These are phyloP conservation scores for Petasospora fabianii DNA, from an alignment of 1,139 yeast species.

Conservation along the genomic window DNA sequence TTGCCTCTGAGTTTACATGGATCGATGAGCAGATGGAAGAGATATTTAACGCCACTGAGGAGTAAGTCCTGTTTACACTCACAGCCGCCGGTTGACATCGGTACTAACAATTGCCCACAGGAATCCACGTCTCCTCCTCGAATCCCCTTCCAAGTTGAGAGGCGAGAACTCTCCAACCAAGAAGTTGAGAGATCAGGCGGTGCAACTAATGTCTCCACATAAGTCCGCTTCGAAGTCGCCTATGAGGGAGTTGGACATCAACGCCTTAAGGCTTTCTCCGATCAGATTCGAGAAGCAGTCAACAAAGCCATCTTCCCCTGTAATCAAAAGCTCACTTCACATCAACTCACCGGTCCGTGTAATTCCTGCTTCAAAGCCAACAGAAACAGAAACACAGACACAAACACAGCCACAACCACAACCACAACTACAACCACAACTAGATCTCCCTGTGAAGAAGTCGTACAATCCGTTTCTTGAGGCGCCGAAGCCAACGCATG, in stretches of 20 bases:
- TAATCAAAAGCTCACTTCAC: background rate
- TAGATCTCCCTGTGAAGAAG: too few species aligned
- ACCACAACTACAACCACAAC: background rate
- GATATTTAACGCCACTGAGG: slow-evolving; percentile 23
- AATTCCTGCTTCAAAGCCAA: too few species aligned
- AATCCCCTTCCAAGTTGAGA: slow-evolving; percentile 32
- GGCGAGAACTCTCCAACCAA: slow-evolving; percentile 33
- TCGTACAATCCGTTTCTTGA: slow-evolving; percentile 10
- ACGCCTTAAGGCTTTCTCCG: slow-evolving; percentile 20
- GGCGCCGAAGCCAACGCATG: slow-evolving; percentile 1
- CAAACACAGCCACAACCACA: background rate
- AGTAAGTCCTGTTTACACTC: slow-evolving; percentile 12
- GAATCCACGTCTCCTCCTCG: slow-evolving; percentile 27
- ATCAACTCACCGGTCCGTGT: too few species aligned
- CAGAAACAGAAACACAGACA: too few species aligned
- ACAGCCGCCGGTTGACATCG: background rate
- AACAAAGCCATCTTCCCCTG: background rate
- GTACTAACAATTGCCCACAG: slow-evolving; percentile 20
- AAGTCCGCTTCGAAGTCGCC: slow-evolving; percentile 16
- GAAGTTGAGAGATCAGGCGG: slow-evolving; percentile 20
- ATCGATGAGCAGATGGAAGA: slow-evolving; percentile 35
- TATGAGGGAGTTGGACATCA: slow-evolving; percentile 23
- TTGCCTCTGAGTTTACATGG: slow-evolving; percentile 38
- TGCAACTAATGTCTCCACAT: slow-evolving; percentile 18
- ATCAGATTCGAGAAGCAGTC: slow-evolving; percentile 11